These are phyloP conservation scores for Cucurbita moschata DNA, from an alignment of 306 rosid species.

Conservation along the genomic window DNA sequence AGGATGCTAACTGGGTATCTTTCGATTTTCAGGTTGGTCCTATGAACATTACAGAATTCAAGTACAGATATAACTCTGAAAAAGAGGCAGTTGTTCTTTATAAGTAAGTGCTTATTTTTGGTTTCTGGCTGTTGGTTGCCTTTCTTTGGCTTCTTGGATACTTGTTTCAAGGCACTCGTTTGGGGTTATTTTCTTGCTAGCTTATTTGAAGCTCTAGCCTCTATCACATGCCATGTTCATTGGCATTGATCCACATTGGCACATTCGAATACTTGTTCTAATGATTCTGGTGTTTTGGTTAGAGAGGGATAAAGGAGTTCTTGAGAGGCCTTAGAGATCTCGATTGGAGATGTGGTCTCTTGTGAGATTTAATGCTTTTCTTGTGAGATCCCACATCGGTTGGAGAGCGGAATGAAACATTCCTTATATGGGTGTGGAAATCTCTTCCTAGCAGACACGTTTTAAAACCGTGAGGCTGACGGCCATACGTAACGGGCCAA, in stretches of 20 bases:
- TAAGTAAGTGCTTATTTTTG: conserved; percentile 31
- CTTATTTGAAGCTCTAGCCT: not conserved
- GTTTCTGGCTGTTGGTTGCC: not conserved
- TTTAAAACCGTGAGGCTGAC: no score
- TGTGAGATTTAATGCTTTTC: not conserved
- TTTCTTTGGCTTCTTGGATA: not conserved
- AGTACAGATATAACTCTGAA: conserved; percentile 51
- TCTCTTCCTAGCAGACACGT: no score
- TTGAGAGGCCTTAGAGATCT: not conserved
- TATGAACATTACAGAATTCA: conserved; percentile 78
- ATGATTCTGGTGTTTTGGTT: not conserved
- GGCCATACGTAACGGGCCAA: no score
- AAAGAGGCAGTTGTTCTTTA: conserved; percentile 64
- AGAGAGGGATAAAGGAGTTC: not conserved
- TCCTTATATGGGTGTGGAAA: no score
- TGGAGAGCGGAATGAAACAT: no score
- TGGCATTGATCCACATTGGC: not conserved
- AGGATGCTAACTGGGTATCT: not conserved
- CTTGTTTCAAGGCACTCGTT: not conserved
- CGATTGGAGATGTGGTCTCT: not conserved
- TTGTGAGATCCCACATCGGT: not conserved
- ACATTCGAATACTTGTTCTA: not conserved
- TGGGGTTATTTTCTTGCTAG: not conserved
- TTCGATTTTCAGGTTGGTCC: conserved; percentile 53
- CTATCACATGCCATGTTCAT: not conserved